Base-by-base conservation (phyloP, 2,329 filamentous ascomycete genomes). In the Thermochaetoides dissita region DNA sequence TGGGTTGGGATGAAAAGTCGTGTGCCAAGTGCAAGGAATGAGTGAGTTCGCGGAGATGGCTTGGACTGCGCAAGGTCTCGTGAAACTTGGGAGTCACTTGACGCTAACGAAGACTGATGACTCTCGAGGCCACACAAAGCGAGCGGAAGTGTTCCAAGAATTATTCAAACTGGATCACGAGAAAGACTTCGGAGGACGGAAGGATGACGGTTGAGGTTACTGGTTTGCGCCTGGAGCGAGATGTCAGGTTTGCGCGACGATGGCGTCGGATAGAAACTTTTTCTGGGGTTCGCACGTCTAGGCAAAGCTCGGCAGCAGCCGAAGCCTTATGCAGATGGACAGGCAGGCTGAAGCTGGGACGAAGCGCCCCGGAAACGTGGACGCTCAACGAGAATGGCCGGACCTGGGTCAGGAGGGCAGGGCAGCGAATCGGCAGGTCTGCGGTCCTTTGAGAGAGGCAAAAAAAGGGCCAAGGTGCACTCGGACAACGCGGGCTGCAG, bases 181-280 rank as follows among this genome's bases (percentile, higher is more conserved):
- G 30, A 38, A 29, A 24, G 34, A 24, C 9, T 41, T 37, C 36
- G 44, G 32, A 41, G 29, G 30, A 39, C 17, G 6, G 30, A 39
- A 43, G 11, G 38, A 39, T 33, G 37, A 33, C 39, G 38, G 40
- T 38, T 38, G 40, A 10, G 33, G 36, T 41, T 41, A 11, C 17
- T 38, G 40, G 36, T 37, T 47, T 39, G 45, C 39, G 43, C 30
- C 41, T 34, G 47, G 41, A 39, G 31, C 37, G 36, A 33, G 41
- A 36, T 34, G 44, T 45, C 38, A 41, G 38, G 31, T 37, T 42
- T 40, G 40, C 37, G 45, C 43, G 38, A 41, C 36, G 30, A 35
- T 37, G 41, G 43, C 40, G 42, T 44, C 31, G 43, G 38, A 49
- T 24, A 38, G 36, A 49, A 38, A 47, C 36, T 44, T 47, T 49